A percentile compares a stretch with the other conserved stretches of the same genome.
Evolutionary conservation across 164 flowering plant species (phyloP).

Genomic region (Akebia trifoliata): DNA sequence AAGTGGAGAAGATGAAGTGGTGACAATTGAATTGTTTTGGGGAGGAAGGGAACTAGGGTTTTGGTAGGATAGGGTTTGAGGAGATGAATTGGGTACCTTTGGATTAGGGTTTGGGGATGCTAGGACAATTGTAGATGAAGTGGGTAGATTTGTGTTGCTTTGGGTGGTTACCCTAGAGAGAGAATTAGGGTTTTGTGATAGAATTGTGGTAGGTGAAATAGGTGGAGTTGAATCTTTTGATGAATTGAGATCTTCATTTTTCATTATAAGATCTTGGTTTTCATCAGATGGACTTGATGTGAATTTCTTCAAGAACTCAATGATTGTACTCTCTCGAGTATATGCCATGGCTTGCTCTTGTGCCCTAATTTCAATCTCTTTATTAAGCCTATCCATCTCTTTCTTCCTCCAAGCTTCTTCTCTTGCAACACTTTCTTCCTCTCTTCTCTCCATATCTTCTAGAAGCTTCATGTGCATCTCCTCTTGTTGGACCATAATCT

Average conservation of each 20-base stretch:
- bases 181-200: conserved; percentile 22
- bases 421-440: conserved; percentile 49
- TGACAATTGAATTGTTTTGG: too few species aligned
- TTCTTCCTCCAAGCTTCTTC: conserved; percentile 74
- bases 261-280: conserved; percentile 3
- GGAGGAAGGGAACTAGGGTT: too few species aligned
- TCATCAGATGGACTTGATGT: conserved; percentile 19
- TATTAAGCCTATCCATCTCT: conserved; percentile 48
- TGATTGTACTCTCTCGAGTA: conserved; percentile 51
- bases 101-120: conserved; percentile 21
- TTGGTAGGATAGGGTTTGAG: too few species aligned
- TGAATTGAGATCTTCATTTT: conserved; percentile 13
- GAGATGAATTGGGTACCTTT: too few species aligned
- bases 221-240: conserved; percentile 7
- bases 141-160: conserved; percentile 11
- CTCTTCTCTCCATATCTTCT: conserved; percentile 58
- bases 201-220: conserved; percentile 19
- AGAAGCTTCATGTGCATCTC: conserved; percentile 63
- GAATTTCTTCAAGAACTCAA: conserved; percentile 53
- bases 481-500: conserved; percentile 62
- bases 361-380: conserved; percentile 51
- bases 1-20: conserved; percentile 15
- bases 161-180: neutral
- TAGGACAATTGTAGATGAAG: conserved; percentile 6
- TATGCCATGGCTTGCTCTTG: conserved; percentile 50